These are phyloP conservation scores for Fusarium bulbicola DNA, from an alignment of 2,329 filamentous ascomycete genomes.

Conservation along the genomic window DNA sequence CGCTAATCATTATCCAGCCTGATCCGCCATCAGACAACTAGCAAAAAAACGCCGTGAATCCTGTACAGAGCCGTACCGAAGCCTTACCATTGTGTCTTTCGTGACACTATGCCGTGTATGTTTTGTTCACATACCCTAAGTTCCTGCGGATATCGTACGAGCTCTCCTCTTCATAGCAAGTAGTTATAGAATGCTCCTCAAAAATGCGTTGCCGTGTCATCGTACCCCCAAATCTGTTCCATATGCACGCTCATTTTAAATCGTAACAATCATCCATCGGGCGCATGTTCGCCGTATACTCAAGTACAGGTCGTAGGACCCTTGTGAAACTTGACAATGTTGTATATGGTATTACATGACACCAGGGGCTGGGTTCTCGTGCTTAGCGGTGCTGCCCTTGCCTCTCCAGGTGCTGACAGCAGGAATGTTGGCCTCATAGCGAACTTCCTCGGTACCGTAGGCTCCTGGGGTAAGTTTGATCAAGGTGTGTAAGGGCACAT, in stretches of 20 bases:
- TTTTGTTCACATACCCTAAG: slow-evolving; percentile 9
- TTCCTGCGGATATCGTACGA: slow-evolving; percentile 6
- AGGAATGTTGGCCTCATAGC: slow-evolving; percentile 89
- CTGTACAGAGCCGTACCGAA: slow-evolving; percentile 26
- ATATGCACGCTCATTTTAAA: slow-evolving; percentile 29
- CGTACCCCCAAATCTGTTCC: slow-evolving; percentile 12
- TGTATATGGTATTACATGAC: slow-evolving; percentile 38
- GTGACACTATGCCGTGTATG: slow-evolving; percentile 8
- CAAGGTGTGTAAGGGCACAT: slow-evolving; percentile 93
- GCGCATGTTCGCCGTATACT: not conserved
- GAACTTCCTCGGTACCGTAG: slow-evolving; percentile 90
- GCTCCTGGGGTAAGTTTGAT: slow-evolving; percentile 96
- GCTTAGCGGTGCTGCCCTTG: slow-evolving; percentile 91
- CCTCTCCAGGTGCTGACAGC: slow-evolving; percentile 96
- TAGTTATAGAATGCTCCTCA: slow-evolving; percentile 19
- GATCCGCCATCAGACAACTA: slow-evolving; percentile 25
- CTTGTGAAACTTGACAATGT: not conserved
- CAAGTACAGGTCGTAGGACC: not conserved
- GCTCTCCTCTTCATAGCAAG: slow-evolving; percentile 5
- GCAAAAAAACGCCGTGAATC: slow-evolving; percentile 33
- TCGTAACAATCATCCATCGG: slow-evolving; percentile 14
- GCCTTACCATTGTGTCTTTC: not conserved
- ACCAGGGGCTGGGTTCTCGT: slow-evolving; percentile 69
- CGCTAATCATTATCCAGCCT: slow-evolving; percentile 26
- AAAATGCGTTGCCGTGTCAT: slow-evolving; percentile 24